phyloP scores from a whole-genome alignment of 169 alveolate species.

The Eimeria necatrix region DNA sequence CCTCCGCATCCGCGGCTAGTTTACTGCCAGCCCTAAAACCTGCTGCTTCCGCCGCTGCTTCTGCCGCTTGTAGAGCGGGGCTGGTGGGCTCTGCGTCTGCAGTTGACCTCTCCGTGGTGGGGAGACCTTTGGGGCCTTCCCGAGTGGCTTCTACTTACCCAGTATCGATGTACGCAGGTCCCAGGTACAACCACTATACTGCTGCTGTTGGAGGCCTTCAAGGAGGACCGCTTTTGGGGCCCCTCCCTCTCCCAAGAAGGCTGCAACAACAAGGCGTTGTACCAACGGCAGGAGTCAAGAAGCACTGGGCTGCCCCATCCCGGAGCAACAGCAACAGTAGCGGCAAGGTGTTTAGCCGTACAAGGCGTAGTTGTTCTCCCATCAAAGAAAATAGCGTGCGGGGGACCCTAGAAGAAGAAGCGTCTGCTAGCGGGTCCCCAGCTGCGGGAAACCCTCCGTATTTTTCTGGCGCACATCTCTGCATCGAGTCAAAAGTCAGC shows the following conservation, averaged over 20 bases:
- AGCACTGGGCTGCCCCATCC: conserved; percentile 38
- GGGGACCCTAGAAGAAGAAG: not conserved
- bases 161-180: conserved; percentile 18
- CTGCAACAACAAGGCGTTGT: conserved; percentile 42
- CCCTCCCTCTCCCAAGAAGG: conserved; percentile 57
- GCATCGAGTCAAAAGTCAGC: conserved; percentile 67
- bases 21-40: conserved; percentile 72
- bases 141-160: conserved; percentile 30
- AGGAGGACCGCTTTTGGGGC: conserved; percentile 64
- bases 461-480: not conserved
- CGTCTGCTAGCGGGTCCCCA: conserved; percentile 45
- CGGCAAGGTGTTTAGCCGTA: conserved; percentile 69
- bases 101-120: conserved; percentile 61
- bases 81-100: conserved; percentile 72
- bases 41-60: conserved; percentile 42
- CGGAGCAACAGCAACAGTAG: conserved; percentile 65
- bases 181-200: conserved; percentile 18
- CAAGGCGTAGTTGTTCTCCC: conserved; percentile 64
- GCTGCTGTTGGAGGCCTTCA: conserved; percentile 17
- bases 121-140: conserved; percentile 59
- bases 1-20: conserved; percentile 62
- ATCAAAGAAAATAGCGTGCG: not conserved
- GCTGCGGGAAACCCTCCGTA: not conserved
- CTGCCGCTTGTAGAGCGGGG: conserved; percentile 40
- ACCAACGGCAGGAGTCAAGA: not conserved